Evolutionary conservation across 2,329 filamentous ascomycete genomes (phyloP), one percentile per base, ranked within the genome.

Genomic region (Clathrospora elynae): DNA sequence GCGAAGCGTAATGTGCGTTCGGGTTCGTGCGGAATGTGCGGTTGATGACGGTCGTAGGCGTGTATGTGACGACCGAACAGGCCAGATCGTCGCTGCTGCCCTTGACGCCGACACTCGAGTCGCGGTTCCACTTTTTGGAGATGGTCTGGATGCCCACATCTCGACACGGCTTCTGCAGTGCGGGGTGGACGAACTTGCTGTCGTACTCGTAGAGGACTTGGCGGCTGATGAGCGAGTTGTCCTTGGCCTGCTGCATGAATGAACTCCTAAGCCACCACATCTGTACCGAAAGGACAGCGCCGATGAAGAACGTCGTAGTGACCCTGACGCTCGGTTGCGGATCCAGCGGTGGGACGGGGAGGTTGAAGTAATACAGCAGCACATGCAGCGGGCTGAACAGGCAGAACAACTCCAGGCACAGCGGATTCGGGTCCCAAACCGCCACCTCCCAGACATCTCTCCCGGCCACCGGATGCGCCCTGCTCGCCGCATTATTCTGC

Each of bases 161-260:
- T 53, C 85, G 77, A 53, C 95, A 88, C 4, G 87, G 77, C 6
- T 87, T 88, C 57, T 95, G 88, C n/a, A 95, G 81, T 8, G 85
- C 81, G 2, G 93, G 93, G 62, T 95, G 90, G 1, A 99, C 93
- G 63, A 87, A 96, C 73, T 99, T 99, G 57, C 84, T 88, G 66
- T 97, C 90, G 66, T 99, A 99, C 72, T 99, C 93, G 66, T 90
- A 86, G 72, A 97, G 79, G 4, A 97, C 92, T 71, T 97, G 88
- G 58, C 87, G 90, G 57, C 95, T 90, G 45, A 99, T 87, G 32
- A 96, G 79, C 2, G 84, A 79, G 2, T 82, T 83, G 68, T 99
- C 93, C 66, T 90, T 95, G 48, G 82, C 83, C 67, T 97, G 91
- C 66, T 92, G 91, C 3, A 82, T 79, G 70, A 92, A 97, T 22